phyloP scores from a whole-genome alignment of 139 green algal species.

The Chlamydomonas asymmetrica region DNA sequence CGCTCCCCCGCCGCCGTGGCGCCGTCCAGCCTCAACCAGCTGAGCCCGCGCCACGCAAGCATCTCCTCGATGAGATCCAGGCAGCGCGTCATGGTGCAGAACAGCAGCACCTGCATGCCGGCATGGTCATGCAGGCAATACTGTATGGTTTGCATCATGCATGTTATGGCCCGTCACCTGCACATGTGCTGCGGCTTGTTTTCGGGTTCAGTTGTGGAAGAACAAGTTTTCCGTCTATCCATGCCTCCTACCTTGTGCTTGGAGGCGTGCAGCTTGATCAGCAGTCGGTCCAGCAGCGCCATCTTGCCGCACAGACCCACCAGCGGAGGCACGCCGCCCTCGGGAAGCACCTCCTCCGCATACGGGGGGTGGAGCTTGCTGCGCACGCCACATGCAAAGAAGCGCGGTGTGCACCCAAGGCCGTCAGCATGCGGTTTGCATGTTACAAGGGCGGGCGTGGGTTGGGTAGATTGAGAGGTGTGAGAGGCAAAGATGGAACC shows the following conservation, averaged over 20 bases:
- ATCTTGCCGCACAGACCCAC: constrained; percentile 76
- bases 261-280: constrained; percentile 71
- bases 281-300: constrained; percentile 69
- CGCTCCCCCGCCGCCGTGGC: constrained; percentile 46
- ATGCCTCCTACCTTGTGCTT: constrained; percentile 59
- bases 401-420: too few relatives aligned
- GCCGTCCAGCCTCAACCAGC: constrained; percentile 68
- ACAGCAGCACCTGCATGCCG: constrained; percentile 78
- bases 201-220: neutral
- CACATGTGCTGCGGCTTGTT: neutral
- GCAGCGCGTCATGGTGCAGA: constrained; percentile 76
- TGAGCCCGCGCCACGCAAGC: constrained; percentile 55
- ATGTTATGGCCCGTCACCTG: neutral
- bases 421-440: too few relatives aligned
- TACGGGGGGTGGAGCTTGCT: constrained; percentile 61
- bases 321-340: constrained; percentile 34
- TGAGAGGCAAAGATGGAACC: too few relatives aligned
- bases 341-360: constrained; percentile 37
- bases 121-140: neutral
- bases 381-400: too few relatives aligned
- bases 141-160: constrained; percentile 1
- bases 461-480: constrained; percentile 2
- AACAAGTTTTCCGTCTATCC: neutral
- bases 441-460: neutral
- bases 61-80: constrained; percentile 75